Percentiles rank a stretch among this genome's conserved stretches.
Conservation (phyloP, 192 early-diverging fungal species). For the Phlyctochytrium planicorne region DNA sequence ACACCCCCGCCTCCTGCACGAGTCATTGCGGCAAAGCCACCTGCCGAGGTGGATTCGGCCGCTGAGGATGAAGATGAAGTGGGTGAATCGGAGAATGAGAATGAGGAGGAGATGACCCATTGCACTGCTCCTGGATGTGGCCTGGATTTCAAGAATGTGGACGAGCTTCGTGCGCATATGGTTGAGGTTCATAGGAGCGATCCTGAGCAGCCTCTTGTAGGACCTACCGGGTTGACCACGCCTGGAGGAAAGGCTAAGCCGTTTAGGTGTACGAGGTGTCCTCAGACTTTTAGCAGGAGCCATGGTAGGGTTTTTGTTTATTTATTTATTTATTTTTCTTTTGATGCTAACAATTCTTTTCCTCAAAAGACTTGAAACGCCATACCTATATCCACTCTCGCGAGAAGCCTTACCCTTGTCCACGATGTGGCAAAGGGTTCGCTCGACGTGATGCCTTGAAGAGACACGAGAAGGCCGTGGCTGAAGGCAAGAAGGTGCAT, state of each 20-base stretch:
- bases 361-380: conserved; percentile 46
- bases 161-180: not conserved
- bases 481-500: conserved; percentile 53
- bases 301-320: conserved; percentile 8
- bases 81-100: not conserved
- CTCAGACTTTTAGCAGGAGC: conserved; percentile 21
- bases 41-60: not conserved
- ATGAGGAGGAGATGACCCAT: not conserved
- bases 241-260: conserved; percentile 2
- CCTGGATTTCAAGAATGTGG: not conserved
- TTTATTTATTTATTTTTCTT: not conserved
- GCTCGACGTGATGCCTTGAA: conserved; percentile 44
- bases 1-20: not conserved
- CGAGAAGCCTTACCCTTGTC: conserved; percentile 48
- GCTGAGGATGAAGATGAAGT: not conserved
- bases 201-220: not conserved
- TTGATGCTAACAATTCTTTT: not conserved
- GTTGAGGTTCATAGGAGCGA: not conserved
- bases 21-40: not conserved
- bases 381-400: conserved; percentile 53
- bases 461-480: conserved; percentile 47
- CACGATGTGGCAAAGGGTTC: conserved; percentile 50
- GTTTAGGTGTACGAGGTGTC: not conserved
- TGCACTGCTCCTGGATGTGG: not conserved
- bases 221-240: not conserved